Base-by-base conservation (phyloP, 192 early-diverging fungal species). In the Coemansia sp. region DNA sequence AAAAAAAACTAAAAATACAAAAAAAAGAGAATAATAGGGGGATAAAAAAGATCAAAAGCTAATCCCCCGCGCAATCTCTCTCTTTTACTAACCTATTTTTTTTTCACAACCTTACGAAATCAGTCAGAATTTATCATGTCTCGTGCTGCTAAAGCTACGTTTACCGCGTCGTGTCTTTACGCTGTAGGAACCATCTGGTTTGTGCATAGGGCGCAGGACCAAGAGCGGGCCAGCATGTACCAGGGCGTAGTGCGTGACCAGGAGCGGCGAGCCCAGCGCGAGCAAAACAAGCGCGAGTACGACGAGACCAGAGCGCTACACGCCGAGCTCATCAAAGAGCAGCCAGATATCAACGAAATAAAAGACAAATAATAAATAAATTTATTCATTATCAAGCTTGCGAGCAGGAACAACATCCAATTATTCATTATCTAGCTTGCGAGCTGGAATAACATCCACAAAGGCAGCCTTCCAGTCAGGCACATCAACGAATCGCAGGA, bases 391-490 rank as follows among this genome's bases (percentile, higher is more conserved):
- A 2, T 34, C 68, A 20, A 61, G 59, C n/a, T 61, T 61, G 11
- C 59, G 27, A 33, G 59, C 59, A 15, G 97, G 97, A 51, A 99
- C 93, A n/a, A 93, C 90, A n/a, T 92, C 91, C 70, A 93, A n/a
- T n/a, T 27, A 27, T 55, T 55, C 24, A 5, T 76, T 59, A 2
- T 34, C 68, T 36, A 61, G 59, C n/a, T 61, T 61, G 11, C 59
- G 27, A 33, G 59, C 59, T 5, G 97, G 97, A 51, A 99, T 93
- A n/a, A 93, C 90, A n/a, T 92, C 91, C 70, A 93, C 22, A 73
- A 99, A 94, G 12, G 96, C 92, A 15, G 86, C 79, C 73, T 92
- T 85, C 97, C 97, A 99, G 84, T 96, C 91, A 9, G 80, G 74
- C 10, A 74, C 72, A 29, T 95, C 93, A 6, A 96, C 73, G 73